Evolutionary conservation across 1,284 basidiomycete species (phyloP), one percentile per base, ranked within the genome.

Genomic region (Fomitiporia mediterranea): DNA sequence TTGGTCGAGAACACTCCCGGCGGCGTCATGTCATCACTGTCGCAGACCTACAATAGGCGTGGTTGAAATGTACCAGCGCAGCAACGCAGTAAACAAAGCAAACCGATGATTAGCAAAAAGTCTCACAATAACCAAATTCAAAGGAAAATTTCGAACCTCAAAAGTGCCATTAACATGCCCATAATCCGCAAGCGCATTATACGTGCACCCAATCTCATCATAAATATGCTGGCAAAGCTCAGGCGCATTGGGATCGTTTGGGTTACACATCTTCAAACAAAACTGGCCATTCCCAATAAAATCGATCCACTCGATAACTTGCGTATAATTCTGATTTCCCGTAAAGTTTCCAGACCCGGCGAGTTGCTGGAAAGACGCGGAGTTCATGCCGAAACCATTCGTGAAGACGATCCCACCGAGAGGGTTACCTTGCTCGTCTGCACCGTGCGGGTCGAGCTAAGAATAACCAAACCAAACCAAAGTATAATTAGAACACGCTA

Each of bases 351-450:
- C 55, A 32, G 57, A 37, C 9, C 32, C 23, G 21, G 23, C 55
- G 23, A 55, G 38, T 1, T 25, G 13, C 56, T 58, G 56, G 56
- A 60, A 62, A 4, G 52, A 53, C 8, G 52, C 32, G 15, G 61
- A 55, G 51, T 51, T 62, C 34, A 47, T 32, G 4, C 59, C 56
- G 47, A 63, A 69, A 34, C 70, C 71, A 54, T 70, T 70, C 59
- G 69, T 68, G 63, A 72, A 74, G n/a, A 71, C 66, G 42, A 73
- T 59, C 46, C 68, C 70, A 56, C 70, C 72, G 58, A 73, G 65
- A 8, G 71, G 70, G 63, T 72, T 73, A 32, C 70, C 70, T 23
- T 68, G 68, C 54, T 65, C 56, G 43, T 66, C 64, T 25, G 57
- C 63, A 53, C 64, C 65, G 38, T 65, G 63, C n/a, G 64, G 63